Percentiles rank a stretch among this genome's conserved stretches.
Conservation (phyloP, 73 alveolate species). For the Durusdinium trenchii region DNA sequence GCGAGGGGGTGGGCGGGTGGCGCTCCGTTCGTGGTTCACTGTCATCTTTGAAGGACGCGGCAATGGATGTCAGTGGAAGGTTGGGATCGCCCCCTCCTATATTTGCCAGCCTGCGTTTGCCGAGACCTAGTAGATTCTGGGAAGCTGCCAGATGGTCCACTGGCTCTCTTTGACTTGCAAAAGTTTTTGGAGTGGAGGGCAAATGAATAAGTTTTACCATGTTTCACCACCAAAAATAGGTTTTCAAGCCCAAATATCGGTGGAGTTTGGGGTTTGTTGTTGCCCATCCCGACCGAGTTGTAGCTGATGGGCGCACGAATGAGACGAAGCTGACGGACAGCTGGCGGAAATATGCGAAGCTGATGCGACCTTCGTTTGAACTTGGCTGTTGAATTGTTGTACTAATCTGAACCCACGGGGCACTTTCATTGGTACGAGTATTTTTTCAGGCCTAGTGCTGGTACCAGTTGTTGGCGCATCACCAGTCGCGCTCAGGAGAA, state of each 20-base stretch:
- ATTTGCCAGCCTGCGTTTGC: background rate
- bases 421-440: background rate
- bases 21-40: too few species aligned
- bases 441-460: background rate
- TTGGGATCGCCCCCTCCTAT: background rate
- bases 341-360: background rate
- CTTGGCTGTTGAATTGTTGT: too few species aligned
- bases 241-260: too few species aligned
- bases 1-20: too few species aligned
- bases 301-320: background rate
- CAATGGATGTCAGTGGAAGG: constrained; percentile 1
- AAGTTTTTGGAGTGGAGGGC: background rate
- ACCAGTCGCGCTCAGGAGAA: background rate
- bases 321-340: background rate
- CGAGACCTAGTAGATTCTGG: background rate
- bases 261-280: too few species aligned
- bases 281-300: background rate
- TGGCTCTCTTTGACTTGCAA: background rate
- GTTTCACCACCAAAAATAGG: too few species aligned
- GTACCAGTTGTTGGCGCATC: background rate
- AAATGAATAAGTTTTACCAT: background rate
- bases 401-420: background rate
- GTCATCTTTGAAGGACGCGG: too few species aligned
- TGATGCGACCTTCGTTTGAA: background rate
- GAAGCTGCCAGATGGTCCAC: background rate